Conservation (phyloP, 768 basidiomycete genomes). For the Tephrocybe sp. region DNA sequence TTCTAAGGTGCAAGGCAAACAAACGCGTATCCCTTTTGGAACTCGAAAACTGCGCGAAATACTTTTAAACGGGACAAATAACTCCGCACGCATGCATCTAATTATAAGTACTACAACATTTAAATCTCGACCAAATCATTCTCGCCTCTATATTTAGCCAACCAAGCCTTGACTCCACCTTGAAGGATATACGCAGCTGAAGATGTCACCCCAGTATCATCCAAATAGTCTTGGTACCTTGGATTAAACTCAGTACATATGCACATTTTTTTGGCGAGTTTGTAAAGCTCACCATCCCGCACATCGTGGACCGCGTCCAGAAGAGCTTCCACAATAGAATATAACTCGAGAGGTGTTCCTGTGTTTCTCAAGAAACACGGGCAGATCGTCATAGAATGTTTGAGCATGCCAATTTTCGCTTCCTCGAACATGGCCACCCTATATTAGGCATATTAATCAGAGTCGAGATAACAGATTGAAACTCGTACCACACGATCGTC, state of each 20-base stretch:
- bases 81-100: no score
- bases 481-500: slow-evolving; percentile 45
- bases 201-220: slow-evolving; percentile 23
- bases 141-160: slow-evolving; percentile 30
- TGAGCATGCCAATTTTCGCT: slow-evolving; percentile 51
- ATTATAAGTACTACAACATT: neutral
- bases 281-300: slow-evolving; percentile 53
- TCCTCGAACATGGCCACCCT: slow-evolving; percentile 57
- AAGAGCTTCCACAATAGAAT: slow-evolving; percentile 55
- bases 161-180: slow-evolving; percentile 47
- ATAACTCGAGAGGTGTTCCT: slow-evolving; percentile 41
- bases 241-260: neutral
- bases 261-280: neutral
- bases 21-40: neutral
- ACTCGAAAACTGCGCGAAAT: no score
- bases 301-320: slow-evolving; percentile 52
- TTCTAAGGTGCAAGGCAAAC: neutral
- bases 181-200: slow-evolving; percentile 42
- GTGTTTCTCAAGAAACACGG: slow-evolving; percentile 40
- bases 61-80: no score
- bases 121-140: slow-evolving; percentile 28
- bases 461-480: neutral
- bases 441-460: neutral
- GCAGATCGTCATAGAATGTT: slow-evolving; percentile 47
- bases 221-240: slow-evolving; percentile 54